Evolutionary conservation across 768 basidiomycete genomes (phyloP).

Genomic region (Neoboletus magnificus): DNA sequence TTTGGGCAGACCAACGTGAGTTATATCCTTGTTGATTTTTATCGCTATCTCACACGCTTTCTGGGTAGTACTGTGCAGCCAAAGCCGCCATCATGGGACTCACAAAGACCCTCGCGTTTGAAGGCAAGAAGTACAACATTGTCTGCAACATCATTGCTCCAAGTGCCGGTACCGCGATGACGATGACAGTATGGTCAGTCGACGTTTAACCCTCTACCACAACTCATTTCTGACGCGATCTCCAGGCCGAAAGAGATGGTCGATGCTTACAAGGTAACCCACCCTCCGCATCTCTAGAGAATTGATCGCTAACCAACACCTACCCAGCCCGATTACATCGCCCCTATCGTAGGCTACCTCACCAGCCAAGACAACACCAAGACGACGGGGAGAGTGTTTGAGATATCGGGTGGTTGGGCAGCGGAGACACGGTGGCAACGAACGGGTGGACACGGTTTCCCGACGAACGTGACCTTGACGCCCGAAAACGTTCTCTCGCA

Average conservation of each 20-base stretch:
- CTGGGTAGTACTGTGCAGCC: constrained; percentile 76
- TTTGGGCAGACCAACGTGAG: constrained; percentile 89
- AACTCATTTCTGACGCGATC: not conserved
- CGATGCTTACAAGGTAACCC: constrained; percentile 76
- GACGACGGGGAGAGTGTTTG: constrained; percentile 75
- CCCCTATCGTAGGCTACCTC: constrained; percentile 90
- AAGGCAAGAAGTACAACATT: constrained; percentile 90
- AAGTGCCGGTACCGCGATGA: constrained; percentile 90
- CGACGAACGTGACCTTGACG: constrained; percentile 65
- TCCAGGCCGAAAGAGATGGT: constrained; percentile 78
- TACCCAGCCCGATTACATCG: constrained; percentile 79
- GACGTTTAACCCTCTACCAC: constrained; percentile 15
- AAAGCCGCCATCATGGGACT: constrained; percentile 91
- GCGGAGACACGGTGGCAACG: constrained; percentile 93
- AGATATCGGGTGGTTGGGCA: constrained; percentile 88
- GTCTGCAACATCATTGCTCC: constrained; percentile 86
- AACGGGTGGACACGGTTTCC: constrained; percentile 84
- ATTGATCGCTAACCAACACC: not conserved
- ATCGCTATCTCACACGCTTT: not conserved
- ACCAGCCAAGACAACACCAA: constrained; percentile 76
- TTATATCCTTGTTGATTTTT: not conserved
- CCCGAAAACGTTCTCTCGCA: constrained; percentile 79
- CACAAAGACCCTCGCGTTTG: constrained; percentile 85
- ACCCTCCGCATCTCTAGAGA: not conserved
- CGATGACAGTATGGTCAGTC: constrained; percentile 65